Evolutionary conservation across 108 stramenopile species (phyloP).

Genomic region (Mayamaea pseudoterrestris): DNA sequence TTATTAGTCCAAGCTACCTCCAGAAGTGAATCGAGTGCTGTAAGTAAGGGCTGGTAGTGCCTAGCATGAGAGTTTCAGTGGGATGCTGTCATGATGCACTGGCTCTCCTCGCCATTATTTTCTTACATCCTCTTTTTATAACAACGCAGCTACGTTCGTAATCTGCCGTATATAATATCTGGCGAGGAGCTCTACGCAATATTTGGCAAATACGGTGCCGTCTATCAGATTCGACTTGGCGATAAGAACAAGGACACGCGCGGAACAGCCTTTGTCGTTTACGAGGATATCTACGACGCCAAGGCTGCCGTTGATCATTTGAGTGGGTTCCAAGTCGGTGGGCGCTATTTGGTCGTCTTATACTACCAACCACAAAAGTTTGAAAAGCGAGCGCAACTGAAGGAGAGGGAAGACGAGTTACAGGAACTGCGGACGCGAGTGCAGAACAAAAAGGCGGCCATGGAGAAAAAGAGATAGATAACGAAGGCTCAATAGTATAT

Average conservation of each 20-base stretch:
- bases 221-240: conserved; percentile 91
- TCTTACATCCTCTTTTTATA: conserved; percentile 4
- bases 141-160: conserved; percentile 90
- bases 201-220: conserved; percentile 98
- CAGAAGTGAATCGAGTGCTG: too few species aligned
- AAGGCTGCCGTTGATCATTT: conserved; percentile 95
- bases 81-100: too few species aligned
- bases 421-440: conserved; percentile 82
- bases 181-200: conserved; percentile 97
- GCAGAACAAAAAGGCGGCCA: conserved; percentile 1
- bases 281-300: conserved; percentile 79
- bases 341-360: conserved; percentile 90
- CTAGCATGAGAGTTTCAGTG: too few species aligned
- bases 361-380: conserved; percentile 92
- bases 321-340: conserved; percentile 96
- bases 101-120: background rate
- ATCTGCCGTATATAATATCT: conserved; percentile 94
- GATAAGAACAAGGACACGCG: conserved; percentile 76
- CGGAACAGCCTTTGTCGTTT: conserved; percentile 96
- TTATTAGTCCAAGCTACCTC: too few species aligned
- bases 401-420: conserved; percentile 85
- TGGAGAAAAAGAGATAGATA: background rate
- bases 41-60: too few species aligned
- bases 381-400: conserved; percentile 41
- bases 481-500: background rate